Percentiles rank a stretch among this genome's conserved stretches.
Conservation (phyloP, 2,329 filamentous ascomycete species). For the Sporothrix variecibatus region DNA sequence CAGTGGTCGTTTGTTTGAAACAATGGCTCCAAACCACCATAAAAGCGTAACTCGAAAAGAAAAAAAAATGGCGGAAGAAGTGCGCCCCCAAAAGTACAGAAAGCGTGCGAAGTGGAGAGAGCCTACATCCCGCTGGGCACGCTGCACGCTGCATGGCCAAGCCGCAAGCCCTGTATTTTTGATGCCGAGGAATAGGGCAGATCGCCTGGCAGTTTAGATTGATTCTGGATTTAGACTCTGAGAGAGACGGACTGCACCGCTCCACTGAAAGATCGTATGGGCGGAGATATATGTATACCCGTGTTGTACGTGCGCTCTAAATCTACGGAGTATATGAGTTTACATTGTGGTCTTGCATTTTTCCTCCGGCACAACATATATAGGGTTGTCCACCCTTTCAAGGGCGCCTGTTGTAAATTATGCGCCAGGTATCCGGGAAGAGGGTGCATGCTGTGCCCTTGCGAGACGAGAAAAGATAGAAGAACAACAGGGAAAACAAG, state of each 20-base stretch:
- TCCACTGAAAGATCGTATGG: not conserved
- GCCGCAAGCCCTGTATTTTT: constrained; percentile 4
- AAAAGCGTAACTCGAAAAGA: not conserved
- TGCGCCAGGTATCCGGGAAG: constrained; percentile 1
- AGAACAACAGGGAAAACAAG: not conserved
- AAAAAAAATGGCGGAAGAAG: not conserved
- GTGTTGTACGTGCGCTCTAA: not conserved
- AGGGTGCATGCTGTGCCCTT: not conserved
- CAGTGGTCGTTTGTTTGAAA: constrained; percentile 10
- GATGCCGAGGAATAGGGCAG: constrained; percentile 17
- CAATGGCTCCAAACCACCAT: not conserved
- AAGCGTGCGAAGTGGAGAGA: not conserved
- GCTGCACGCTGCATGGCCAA: not conserved
- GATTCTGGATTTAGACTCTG: not conserved
- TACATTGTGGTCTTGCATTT: not conserved
- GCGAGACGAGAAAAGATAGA: not conserved
- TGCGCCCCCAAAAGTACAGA: not conserved
- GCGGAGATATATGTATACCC: not conserved
- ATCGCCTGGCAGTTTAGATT: not conserved
- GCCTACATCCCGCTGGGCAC: not conserved
- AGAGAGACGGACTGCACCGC: not conserved
- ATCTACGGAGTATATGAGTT: not conserved
- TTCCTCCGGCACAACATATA: not conserved
- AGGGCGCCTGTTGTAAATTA: not conserved
- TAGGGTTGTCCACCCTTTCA: not conserved